Percentiles rank a stretch among this genome's conserved stretches.
phyloP scores from a whole-genome alignment of 352 stramenopile genomes.

The Globisporangium uncinulatum region DNA sequence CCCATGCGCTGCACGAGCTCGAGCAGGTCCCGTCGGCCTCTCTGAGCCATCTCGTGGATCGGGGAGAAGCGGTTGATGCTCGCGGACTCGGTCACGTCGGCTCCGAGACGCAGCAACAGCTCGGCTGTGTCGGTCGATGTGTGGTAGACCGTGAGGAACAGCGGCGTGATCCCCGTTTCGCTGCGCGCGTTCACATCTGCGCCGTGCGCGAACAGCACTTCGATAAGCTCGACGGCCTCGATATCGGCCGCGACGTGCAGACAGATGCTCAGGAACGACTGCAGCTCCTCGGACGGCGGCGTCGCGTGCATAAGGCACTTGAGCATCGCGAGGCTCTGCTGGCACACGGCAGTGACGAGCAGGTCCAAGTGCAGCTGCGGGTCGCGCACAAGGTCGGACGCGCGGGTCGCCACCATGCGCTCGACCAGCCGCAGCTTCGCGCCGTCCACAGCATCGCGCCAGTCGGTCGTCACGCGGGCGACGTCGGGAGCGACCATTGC shows the following conservation, averaged over 20 bases:
- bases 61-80: not conserved
- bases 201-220: not conserved
- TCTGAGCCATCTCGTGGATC: not conserved
- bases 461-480: not conserved
- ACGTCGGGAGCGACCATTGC: not conserved
- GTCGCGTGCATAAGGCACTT: not conserved
- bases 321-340: not conserved
- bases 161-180: not conserved
- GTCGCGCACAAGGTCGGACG: not conserved
- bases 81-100: not conserved
- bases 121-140: not conserved
- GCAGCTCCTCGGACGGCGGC: not conserved
- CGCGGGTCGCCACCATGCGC: not conserved
- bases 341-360: not conserved
- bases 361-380: not conserved
- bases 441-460: not conserved
- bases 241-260: not conserved
- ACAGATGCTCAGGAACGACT: not conserved
- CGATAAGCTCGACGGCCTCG: not conserved
- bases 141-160: not conserved
- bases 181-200: not conserved
- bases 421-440: not conserved
- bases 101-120: constrained; percentile 1
- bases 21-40: not conserved
- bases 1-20: not conserved